Evolutionary conservation across 352 stramenopile species (phyloP).

Genomic region (Globisporangium ultimum): DNA sequence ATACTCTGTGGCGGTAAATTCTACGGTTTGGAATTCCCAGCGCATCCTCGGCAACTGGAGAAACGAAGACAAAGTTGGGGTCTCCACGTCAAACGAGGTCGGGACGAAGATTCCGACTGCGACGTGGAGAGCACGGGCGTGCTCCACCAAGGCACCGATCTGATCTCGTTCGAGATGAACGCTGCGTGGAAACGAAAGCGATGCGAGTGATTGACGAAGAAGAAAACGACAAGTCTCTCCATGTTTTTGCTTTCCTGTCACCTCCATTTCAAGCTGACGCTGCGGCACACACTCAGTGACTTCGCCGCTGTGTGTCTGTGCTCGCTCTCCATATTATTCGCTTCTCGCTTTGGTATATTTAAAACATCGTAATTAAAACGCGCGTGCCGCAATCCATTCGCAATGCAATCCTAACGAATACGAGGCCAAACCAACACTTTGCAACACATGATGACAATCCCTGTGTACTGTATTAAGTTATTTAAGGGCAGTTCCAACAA

Average conservation of each 20-base stretch:
- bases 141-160: slow-evolving; percentile 10
- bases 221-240: neutral
- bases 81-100: slow-evolving; percentile 49
- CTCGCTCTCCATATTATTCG: neutral
- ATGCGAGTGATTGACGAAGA: slow-evolving; percentile 28
- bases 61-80: slow-evolving; percentile 46
- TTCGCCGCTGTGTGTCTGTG: too few relatives aligned
- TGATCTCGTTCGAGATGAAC: slow-evolving; percentile 40
- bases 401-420: too few relatives aligned
- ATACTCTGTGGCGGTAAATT: slow-evolving; percentile 61
- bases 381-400: too few relatives aligned
- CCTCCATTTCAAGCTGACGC: too few relatives aligned
- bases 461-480: too few relatives aligned
- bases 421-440: too few relatives aligned
- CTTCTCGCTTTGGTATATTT: slow-evolving; percentile 33
- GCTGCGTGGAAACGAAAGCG: slow-evolving; percentile 64
- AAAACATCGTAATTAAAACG: slow-evolving; percentile 9
- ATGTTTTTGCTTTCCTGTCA: neutral
- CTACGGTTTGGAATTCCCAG: slow-evolving; percentile 61
- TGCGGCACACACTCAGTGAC: too few relatives aligned
- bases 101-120: slow-evolving; percentile 32
- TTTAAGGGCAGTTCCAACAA: too few relatives aligned
- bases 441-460: too few relatives aligned
- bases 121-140: slow-evolving; percentile 32
- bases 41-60: slow-evolving; percentile 54